These are phyloP conservation scores for Fragaria ananassa DNA, from an alignment of 306 rosid genomes.

Conservation along the genomic window DNA sequence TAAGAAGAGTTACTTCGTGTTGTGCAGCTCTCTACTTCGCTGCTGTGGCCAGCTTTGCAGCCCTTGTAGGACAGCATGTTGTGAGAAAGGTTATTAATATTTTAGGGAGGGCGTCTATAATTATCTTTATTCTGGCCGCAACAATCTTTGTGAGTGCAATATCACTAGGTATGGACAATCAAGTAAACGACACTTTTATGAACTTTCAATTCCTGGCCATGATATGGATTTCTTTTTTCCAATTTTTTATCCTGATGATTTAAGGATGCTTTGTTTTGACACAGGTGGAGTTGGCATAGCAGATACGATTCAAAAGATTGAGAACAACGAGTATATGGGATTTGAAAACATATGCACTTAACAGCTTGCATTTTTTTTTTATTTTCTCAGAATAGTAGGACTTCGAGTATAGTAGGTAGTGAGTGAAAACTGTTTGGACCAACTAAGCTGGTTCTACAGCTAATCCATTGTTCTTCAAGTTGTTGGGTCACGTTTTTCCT, in stretches of 20 bases:
- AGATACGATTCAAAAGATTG: conserved; percentile 44
- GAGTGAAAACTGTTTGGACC: neutral
- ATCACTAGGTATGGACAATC: conserved; percentile 41
- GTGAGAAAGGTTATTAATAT: conserved; percentile 53
- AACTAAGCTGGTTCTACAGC: neutral
- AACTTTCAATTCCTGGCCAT: neutral
- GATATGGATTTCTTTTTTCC: neutral
- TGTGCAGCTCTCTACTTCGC: conserved; percentile 52
- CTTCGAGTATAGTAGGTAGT: neutral
- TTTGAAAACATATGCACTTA: conserved; percentile 64
- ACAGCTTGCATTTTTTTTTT: neutral
- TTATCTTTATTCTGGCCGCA: conserved; percentile 63
- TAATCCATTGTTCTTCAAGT: neutral
- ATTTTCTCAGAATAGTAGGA: neutral
- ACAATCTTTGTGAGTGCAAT: conserved; percentile 69
- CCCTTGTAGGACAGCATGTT: conserved; percentile 55
- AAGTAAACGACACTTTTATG: neutral
- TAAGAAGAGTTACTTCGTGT: neutral
- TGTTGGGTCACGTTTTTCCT: too few species aligned
- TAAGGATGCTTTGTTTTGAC: conserved; percentile 5
- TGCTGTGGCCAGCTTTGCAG: conserved; percentile 58
- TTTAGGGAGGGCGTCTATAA: conserved; percentile 66
- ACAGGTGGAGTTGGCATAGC: conserved; percentile 74
- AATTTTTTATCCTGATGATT: neutral
- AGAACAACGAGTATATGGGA: conserved; percentile 62